These are phyloP conservation scores for Barnettozyma populi DNA, from an alignment of 805 yeast genomes.

Conservation along the genomic window DNA sequence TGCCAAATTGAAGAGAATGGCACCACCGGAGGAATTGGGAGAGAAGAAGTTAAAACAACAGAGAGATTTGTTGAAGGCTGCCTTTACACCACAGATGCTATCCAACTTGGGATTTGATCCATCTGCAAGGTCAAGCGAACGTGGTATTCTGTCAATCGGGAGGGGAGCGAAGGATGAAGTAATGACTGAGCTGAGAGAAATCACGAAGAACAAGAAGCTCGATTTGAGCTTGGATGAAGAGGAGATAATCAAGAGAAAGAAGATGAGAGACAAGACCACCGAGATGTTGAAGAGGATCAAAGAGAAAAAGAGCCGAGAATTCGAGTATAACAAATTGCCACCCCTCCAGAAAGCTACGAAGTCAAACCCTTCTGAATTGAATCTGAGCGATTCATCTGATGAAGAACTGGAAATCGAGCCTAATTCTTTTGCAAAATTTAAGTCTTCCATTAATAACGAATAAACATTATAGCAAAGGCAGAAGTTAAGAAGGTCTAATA, in stretches of 20 bases:
- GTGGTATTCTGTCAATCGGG: constrained; percentile 12
- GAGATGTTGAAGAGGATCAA: constrained; percentile 25
- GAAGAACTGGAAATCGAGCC: constrained; percentile 9
- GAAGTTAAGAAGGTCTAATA: too few species aligned
- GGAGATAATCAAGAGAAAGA: constrained; percentile 24
- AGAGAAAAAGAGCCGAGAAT: constrained; percentile 1
- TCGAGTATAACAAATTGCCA: neutral
- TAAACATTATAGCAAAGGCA: neutral
- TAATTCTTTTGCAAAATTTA: constrained; percentile 8
- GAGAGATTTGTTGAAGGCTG: constrained; percentile 29
- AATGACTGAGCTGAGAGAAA: constrained; percentile 23
- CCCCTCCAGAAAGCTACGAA: neutral
- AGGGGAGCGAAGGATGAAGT: constrained; percentile 21
- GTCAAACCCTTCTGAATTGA: neutral
- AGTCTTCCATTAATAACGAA: neutral
- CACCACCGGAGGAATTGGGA: constrained; percentile 15
- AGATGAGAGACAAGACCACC: constrained; percentile 26
- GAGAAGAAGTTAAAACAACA: constrained; percentile 23
- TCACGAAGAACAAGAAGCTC: constrained; percentile 30
- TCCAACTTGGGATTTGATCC: constrained; percentile 50
- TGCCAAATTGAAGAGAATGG: constrained; percentile 25
- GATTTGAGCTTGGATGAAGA: constrained; percentile 29
- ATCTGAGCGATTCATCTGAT: constrained; percentile 3
- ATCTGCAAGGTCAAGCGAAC: constrained; percentile 25
- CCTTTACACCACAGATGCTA: constrained; percentile 36